Evolutionary conservation across 805 yeast genomes (phyloP).

Genomic region (Candida piceae): DNA sequence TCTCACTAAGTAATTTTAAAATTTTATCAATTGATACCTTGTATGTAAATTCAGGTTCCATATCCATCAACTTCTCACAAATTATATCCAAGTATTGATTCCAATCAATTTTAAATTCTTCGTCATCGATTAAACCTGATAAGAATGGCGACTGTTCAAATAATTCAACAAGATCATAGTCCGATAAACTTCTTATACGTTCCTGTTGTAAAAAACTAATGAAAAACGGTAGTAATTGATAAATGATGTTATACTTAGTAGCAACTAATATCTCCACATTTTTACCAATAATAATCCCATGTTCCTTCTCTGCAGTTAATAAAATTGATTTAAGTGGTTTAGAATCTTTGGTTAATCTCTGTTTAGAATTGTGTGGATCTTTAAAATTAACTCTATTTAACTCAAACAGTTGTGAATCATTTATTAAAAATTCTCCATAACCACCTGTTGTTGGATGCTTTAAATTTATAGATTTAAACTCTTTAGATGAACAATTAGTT

Average conservation of each 20-base stretch:
- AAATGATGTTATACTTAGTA: constrained; percentile 36
- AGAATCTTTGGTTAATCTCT: constrained; percentile 25
- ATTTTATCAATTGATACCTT: constrained; percentile 39
- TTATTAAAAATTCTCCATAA: constrained; percentile 13
- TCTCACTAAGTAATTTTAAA: constrained; percentile 33
- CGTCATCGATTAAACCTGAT: constrained; percentile 16
- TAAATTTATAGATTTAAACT: constrained; percentile 9
- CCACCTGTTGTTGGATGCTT: constrained; percentile 12
- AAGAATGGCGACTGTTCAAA: constrained; percentile 1
- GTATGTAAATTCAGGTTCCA: constrained; percentile 40
- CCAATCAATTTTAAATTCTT: constrained; percentile 26
- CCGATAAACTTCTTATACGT: constrained; percentile 29
- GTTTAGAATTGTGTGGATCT: constrained; percentile 28
- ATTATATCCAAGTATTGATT: constrained; percentile 27
- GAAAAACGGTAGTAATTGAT: constrained; percentile 35
- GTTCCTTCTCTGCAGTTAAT: constrained; percentile 9
- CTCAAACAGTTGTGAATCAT: constrained; percentile 31
- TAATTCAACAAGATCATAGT: constrained; percentile 38
- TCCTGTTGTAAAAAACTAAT: constrained; percentile 23
- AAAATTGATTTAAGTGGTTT: constrained; percentile 40
- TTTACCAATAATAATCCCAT: constrained; percentile 37
- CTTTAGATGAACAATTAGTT: background rate
- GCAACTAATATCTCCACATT: constrained; percentile 36
- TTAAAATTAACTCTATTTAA: constrained; percentile 34
- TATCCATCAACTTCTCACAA: constrained; percentile 38